Conservation (phyloP, 192 early-diverging fungal genomes). For the Coemansia sp. region DNA sequence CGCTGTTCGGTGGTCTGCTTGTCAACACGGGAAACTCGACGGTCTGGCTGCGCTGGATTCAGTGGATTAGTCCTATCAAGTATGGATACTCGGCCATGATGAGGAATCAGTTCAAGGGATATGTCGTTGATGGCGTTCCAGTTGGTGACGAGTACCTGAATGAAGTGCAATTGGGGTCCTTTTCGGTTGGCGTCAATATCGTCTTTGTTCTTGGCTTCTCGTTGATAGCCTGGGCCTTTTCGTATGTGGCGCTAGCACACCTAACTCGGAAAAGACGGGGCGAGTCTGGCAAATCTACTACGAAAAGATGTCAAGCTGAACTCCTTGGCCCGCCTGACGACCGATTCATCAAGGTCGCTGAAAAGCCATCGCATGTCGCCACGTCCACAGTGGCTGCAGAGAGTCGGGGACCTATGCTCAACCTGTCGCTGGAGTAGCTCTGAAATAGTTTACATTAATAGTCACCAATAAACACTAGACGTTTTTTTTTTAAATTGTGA, state of each 20-base stretch:
- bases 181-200: slow-evolving; percentile 47
- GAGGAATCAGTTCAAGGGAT: slow-evolving; percentile 54
- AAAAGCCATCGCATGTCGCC: neutral
- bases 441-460: neutral
- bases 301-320: slow-evolving; percentile 4
- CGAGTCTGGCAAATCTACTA: neutral
- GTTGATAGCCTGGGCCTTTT: slow-evolving; percentile 14
- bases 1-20: slow-evolving; percentile 61
- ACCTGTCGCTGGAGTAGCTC: neutral
- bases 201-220: slow-evolving; percentile 24
- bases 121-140: slow-evolving; percentile 24
- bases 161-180: slow-evolving; percentile 30
- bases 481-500: neutral
- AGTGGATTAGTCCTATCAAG: slow-evolving; percentile 59
- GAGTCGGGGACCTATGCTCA: neutral
- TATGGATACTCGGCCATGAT: slow-evolving; percentile 57
- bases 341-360: slow-evolving; percentile 16
- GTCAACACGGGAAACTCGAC: slow-evolving; percentile 62
- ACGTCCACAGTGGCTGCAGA: neutral
- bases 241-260: slow-evolving; percentile 36
- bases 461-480: neutral
- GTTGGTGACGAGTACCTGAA: slow-evolving; percentile 42
- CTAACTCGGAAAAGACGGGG: slow-evolving; percentile 15
- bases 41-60: slow-evolving; percentile 55
- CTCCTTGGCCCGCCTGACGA: slow-evolving; percentile 30